Conservation (phyloP, 805 yeast genomes). For the Yamadazyma ubonensis region DNA sequence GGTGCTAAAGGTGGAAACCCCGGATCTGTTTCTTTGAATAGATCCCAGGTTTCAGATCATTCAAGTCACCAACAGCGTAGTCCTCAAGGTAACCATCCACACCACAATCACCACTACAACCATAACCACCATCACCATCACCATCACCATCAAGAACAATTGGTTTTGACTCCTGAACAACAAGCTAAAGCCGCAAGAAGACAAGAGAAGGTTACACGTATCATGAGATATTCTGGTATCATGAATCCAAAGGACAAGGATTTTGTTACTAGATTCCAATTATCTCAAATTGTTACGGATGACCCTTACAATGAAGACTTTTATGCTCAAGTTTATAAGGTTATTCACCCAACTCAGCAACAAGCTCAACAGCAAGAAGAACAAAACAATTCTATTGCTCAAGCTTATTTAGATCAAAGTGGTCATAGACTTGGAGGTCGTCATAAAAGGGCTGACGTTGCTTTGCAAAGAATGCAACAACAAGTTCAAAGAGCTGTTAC, state of each 20-base stretch:
- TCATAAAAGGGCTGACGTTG: constrained; percentile 80
- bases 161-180: constrained; percentile 59
- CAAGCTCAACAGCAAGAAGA: constrained; percentile 48
- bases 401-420: constrained; percentile 85
- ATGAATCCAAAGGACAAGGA: constrained; percentile 98
- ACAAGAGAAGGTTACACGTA: constrained; percentile 72
- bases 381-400: constrained; percentile 80
- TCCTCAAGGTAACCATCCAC: constrained; percentile 16
- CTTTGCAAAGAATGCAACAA: constrained; percentile 95
- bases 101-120: constrained; percentile 13
- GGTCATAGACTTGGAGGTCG: constrained; percentile 90
- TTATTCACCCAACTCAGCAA: constrained; percentile 53
- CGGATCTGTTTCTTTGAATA: constrained; percentile 10
- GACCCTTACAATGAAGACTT: constrained; percentile 98
- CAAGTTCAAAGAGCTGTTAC: constrained; percentile 96
- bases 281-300: constrained; percentile 93
- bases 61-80: constrained; percentile 19
- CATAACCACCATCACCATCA: constrained; percentile 5
- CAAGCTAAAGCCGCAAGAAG: constrained; percentile 64
- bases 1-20: constrained; percentile 42
- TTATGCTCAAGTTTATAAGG: constrained; percentile 87
- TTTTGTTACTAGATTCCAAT: constrained; percentile 88
- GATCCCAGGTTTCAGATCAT: constrained; percentile 14
- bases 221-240: constrained; percentile 81
- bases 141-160: constrained; percentile 20